Evolutionary conservation across 2,329 filamentous ascomycete species (phyloP).

Genomic region (Elsinoe perseae): DNA sequence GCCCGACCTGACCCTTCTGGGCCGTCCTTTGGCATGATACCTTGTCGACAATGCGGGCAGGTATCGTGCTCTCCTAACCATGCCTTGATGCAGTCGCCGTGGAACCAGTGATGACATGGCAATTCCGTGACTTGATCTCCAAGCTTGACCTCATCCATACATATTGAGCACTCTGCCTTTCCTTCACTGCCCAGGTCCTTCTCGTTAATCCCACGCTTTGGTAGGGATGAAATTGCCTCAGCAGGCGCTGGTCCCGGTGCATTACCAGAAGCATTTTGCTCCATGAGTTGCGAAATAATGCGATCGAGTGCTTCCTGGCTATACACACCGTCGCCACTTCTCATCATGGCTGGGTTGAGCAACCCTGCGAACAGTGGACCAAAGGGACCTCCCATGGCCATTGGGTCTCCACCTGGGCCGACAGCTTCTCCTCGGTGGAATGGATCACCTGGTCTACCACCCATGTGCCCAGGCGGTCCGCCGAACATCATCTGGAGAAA

Average conservation of each 20-base stretch:
- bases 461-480: slow-evolving; percentile 8
- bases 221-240: slow-evolving; percentile 63
- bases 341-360: slow-evolving; percentile 35
- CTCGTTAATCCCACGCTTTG: slow-evolving; percentile 59
- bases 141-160: slow-evolving; percentile 73
- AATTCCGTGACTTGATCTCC: slow-evolving; percentile 68
- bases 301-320: slow-evolving; percentile 84
- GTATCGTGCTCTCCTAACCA: slow-evolving; percentile 91
- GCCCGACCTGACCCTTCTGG: slow-evolving; percentile 19
- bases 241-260: slow-evolving; percentile 75
- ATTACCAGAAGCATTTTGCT: slow-evolving; percentile 66
- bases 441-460: background rate
- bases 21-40: slow-evolving; percentile 37
- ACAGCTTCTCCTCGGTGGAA: slow-evolving; percentile 5
- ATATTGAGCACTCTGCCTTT: slow-evolving; percentile 79
- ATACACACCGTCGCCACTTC: slow-evolving; percentile 74
- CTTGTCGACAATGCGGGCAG: slow-evolving; percentile 69
- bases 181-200: slow-evolving; percentile 61
- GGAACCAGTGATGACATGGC: slow-evolving; percentile 92
- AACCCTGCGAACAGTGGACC: slow-evolving; percentile 40
- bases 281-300: slow-evolving; percentile 82
- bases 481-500: slow-evolving; percentile 15
- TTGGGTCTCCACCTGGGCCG: slow-evolving; percentile 19
- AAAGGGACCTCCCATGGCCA: slow-evolving; percentile 30
- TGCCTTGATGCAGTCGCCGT: slow-evolving; percentile 68